Base-by-base conservation (phyloP, 257 asterid species). In the Nemophila menziesii region DNA sequence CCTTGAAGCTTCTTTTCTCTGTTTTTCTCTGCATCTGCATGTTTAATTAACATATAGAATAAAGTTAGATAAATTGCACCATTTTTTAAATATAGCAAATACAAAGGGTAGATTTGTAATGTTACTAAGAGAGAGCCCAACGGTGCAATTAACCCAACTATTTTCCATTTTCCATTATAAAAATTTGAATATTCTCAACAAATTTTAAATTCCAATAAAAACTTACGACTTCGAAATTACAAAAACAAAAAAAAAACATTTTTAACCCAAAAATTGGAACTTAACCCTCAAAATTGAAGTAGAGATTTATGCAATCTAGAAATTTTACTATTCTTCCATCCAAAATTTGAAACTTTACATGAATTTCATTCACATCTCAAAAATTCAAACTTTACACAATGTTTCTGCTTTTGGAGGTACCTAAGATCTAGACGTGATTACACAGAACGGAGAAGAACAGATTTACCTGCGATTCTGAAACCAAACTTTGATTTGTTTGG, bases 401-500 rank as follows among this genome's bases (percentile, higher is more conserved):
- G 7, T 7, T 13, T 7, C 5, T 29, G 12, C 36, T 29, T 29
- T 29, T 2, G 9, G n/a, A n/a, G n/a, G n/a, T 13, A 29, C 36
- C 3, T 1, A 29, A 29, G 7, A 29, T 29, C 12, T 3, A 29
- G 12, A 29, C 36, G 8, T 29, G 3, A 33, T 15, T 24, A 11
- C 5, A 22, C 2, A 21, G 5, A n/a, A 23, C 14, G 51, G 10
- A 17, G 13, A 39, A 8, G 9, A n/a, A 49, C 2, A 24, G 46
- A 17, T 5, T 1, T 68, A 84, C 95, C 95, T 77, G 67, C 95
- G 74, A 66, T 84, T 84, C 66, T 84, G 95, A 54, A 84, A 84
- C 95, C 95, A 84, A 21, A 80, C 93, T 77, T 84, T 84, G 82
- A 84, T 84, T 67, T 84, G 95, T 59, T 72, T 84, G 29, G 86